These are phyloP conservation scores for Paramecium primaurelia DNA, from an alignment of 73 alveolate genomes.

Conservation along the genomic window DNA sequence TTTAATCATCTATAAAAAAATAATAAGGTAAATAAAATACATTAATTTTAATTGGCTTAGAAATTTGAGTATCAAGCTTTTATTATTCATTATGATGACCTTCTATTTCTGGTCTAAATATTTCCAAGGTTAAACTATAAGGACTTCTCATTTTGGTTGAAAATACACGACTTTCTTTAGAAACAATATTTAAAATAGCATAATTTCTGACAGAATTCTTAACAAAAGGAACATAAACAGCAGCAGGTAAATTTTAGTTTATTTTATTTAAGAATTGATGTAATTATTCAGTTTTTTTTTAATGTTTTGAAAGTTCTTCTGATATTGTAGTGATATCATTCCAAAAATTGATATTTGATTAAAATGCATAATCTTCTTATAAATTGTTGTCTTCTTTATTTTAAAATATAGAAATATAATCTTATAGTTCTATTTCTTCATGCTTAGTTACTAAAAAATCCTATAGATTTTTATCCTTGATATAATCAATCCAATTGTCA, in stretches of 20 bases:
- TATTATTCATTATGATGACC: not conserved
- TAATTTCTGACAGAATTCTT: slow-evolving; percentile 58
- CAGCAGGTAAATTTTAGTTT: slow-evolving; percentile 69
- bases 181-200: slow-evolving; percentile 62
- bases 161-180: slow-evolving; percentile 67
- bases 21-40: not conserved
- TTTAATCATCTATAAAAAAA: not conserved
- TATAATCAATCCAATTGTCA: not conserved
- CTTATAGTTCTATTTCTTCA: not conserved
- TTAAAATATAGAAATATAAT: not conserved
- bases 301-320: not conserved
- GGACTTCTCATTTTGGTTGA: slow-evolving; percentile 73
- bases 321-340: not conserved
- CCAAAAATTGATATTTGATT: slow-evolving; percentile 45
- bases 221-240: slow-evolving; percentile 73
- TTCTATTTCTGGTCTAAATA: slow-evolving; percentile 69
- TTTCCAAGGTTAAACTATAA: slow-evolving; percentile 64
- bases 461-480: not conserved
- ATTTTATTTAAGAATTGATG: slow-evolving; percentile 29
- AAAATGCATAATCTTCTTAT: not conserved
- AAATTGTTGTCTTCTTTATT: not conserved
- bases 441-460: not conserved
- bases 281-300: not conserved
- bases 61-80: not conserved
- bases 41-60: not conserved